These are phyloP conservation scores for Suhomyces kunorum DNA, from an alignment of 1,139 yeast species.

Conservation along the genomic window DNA sequence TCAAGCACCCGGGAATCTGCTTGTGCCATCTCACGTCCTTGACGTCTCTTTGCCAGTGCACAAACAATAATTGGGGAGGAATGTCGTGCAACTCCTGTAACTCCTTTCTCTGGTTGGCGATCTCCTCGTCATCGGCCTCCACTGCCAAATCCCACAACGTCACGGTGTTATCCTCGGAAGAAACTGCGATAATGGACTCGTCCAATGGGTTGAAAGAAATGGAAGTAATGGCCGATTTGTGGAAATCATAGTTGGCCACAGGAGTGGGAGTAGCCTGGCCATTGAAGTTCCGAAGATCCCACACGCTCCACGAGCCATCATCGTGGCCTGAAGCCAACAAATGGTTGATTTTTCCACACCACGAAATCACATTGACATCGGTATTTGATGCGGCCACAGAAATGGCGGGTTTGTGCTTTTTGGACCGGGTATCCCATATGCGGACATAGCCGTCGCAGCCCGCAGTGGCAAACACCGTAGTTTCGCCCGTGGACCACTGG, in stretches of 20 bases:
- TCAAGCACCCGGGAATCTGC: constrained; percentile 94
- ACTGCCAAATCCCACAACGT: constrained; percentile 97
- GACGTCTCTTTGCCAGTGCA: constrained; percentile 97
- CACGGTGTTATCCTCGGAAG: constrained; percentile 94
- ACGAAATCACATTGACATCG: constrained; percentile 93
- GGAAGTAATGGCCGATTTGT: constrained; percentile 88
- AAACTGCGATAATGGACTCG: constrained; percentile 92
- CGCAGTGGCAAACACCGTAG: constrained; percentile 89
- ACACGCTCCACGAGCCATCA: constrained; percentile 95
- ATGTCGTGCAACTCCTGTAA: constrained; percentile 80
- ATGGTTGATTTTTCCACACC: constrained; percentile 88
- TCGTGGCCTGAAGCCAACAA: constrained; percentile 95
- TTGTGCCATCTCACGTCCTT: constrained; percentile 98
- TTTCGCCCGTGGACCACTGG: constrained; percentile 93
- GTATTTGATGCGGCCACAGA: constrained; percentile 79
- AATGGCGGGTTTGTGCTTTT: constrained; percentile 87
- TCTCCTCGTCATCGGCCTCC: constrained; percentile 95
- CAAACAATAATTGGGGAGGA: constrained; percentile 94
- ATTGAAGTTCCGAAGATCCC: constrained; percentile 92
- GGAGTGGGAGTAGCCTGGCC: constrained; percentile 62
- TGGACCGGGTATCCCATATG: constrained; percentile 96
- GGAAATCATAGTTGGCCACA: constrained; percentile 94
- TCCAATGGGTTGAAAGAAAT: constrained; percentile 94
- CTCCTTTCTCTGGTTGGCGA: constrained; percentile 72
- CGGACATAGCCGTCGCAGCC: constrained; percentile 91